These are phyloP conservation scores for Musa beccarii DNA, from an alignment of 176 grass and related monocot genomes.

Conservation along the genomic window DNA sequence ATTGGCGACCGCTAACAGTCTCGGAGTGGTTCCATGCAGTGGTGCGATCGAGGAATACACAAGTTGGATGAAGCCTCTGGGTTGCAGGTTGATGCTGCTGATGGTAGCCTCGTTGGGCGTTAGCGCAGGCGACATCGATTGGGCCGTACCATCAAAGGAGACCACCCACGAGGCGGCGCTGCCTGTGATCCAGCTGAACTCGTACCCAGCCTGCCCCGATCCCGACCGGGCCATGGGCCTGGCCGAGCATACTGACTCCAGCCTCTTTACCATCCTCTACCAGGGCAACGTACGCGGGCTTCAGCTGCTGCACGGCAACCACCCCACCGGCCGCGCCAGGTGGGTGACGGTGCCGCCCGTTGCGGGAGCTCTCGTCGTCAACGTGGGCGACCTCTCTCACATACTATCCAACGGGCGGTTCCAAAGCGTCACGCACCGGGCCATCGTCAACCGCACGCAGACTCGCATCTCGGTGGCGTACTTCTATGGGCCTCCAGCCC, in stretches of 20 bases:
- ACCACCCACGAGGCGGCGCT: background rate
- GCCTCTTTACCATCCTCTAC: constrained; percentile 15
- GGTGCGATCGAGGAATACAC: constrained; percentile 9
- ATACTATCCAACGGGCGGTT: constrained; percentile 50
- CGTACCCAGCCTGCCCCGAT: constrained; percentile 14
- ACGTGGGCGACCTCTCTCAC: constrained; percentile 24
- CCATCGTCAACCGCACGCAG: constrained; percentile 33
- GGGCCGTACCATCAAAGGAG: background rate
- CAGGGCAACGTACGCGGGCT: constrained; percentile 7
- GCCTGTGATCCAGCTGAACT: constrained; percentile 9
- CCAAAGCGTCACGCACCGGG: constrained; percentile 41
- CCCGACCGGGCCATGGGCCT: constrained; percentile 20
- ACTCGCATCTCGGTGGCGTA: constrained; percentile 37
- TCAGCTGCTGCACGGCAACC: background rate
- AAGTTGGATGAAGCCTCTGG: background rate
- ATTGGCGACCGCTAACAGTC: too few relatives aligned
- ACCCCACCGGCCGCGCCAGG: background rate
- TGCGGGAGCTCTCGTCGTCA: constrained; percentile 8
- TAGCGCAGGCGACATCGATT: background rate
- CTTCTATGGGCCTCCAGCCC: constrained; percentile 32
- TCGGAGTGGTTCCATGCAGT: background rate
- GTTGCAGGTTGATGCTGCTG: background rate
- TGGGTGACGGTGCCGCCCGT: constrained; percentile 13
- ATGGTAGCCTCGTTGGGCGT: constrained; percentile 14
- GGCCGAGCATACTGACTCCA: constrained; percentile 13